Conservation (phyloP, 768 basidiomycete species). For the Boletus subcaerulescens region DNA sequence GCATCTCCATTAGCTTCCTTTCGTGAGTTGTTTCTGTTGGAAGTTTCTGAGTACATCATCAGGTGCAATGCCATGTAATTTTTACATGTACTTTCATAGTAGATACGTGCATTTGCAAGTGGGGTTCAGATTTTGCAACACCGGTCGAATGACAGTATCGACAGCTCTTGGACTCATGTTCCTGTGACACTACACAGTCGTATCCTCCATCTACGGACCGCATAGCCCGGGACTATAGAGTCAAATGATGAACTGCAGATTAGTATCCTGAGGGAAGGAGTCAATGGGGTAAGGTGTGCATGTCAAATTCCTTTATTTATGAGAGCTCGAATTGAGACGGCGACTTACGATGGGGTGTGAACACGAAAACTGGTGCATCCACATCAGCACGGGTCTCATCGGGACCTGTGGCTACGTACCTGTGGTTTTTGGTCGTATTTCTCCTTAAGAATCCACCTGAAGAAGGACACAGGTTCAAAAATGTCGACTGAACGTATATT, state of each 20-base stretch:
- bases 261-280: constrained; percentile 23
- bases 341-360: constrained; percentile 42
- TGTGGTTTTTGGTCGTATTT: constrained; percentile 62
- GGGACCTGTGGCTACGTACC: constrained; percentile 14
- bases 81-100: too few species aligned
- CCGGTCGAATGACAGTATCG: background rate
- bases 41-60: too few species aligned
- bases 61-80: too few species aligned
- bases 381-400: constrained; percentile 5
- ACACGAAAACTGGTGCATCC: constrained; percentile 35
- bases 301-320: background rate
- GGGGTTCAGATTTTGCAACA: too few species aligned
- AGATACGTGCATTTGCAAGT: too few species aligned
- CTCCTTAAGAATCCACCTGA: constrained; percentile 39
- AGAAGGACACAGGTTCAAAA: background rate
- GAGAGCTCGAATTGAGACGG: background rate
- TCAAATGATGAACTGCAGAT: constrained; percentile 30
- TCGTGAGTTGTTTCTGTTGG: too few species aligned
- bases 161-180: constrained; percentile 22
- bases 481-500: background rate
- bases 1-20: too few species aligned
- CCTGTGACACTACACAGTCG: background rate
- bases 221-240: background rate
- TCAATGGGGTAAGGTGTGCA: background rate
- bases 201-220: background rate